Evolutionary conservation across 768 basidiomycete genomes (phyloP), one percentile per base, ranked within the genome.

Genomic region (Ramaria rubella): DNA sequence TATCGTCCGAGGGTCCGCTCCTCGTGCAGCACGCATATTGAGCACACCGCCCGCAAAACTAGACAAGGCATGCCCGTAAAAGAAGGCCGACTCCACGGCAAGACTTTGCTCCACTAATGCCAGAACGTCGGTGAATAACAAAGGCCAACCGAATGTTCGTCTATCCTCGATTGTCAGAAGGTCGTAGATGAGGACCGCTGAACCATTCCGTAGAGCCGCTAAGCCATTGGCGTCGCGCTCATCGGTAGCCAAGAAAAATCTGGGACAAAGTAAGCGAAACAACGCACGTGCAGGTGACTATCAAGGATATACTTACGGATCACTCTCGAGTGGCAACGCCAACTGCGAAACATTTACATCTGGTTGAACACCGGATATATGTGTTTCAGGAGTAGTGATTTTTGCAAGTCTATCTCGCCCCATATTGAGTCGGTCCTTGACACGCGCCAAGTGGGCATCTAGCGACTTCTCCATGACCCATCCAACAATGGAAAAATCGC

Each of bases 91-190:
- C 9, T 64, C 63, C 0, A 70, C 59, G 58, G 77, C 61, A 53
- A 71, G 52, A 23, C 69, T 64, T 62, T 78, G 77, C 55, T 77
- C 76, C 33, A 77, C 67, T 30, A 77, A 65, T 12, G 70, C 74
- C 23, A 73, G 59, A 27, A 78, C 63, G 53, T 77, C 77, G 34
- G 73, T 74, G 58, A 77, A 19, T 55, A 78, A 58, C 49, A 77
- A 59, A 17, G 70, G 63, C 77, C 77, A 78, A 15, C 73, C 75
- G 29, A 71, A 68, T 27, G 59, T 61, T 7, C 67, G 67, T 1
- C 68, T 66, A 54, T 78, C 77, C 23, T 75, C 71, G n/a, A 64
- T 59, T 1, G 75, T 76, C 45, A 78, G 62, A 5, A 78, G 63
- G 59, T 79, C 76, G 14, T 65, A 33, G 56, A 79, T 63, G 53